A percentile compares a stretch with the other conserved stretches of the same genome.
These are phyloP conservation scores for Aristolochia contorta DNA, from an alignment of 164 flowering plant species.

Conservation along the genomic window DNA sequence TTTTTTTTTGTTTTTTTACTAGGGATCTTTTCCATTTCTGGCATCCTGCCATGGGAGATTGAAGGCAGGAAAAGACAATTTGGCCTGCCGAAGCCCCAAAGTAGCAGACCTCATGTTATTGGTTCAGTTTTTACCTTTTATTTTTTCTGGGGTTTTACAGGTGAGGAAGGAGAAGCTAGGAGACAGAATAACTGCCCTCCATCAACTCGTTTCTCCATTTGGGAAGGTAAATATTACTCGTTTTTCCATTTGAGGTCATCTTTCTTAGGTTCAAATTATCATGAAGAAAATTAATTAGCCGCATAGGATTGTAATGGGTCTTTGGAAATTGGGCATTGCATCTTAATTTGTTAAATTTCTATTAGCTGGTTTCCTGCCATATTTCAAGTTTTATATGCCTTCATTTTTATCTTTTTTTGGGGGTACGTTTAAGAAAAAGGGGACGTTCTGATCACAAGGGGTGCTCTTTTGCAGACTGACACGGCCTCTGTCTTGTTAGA, in stretches of 20 bases:
- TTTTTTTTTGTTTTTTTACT: background rate
- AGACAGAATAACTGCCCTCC: slow-evolving; percentile 43
- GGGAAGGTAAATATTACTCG: slow-evolving; percentile 29
- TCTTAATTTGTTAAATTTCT: too few relatives aligned
- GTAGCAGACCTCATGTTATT: background rate
- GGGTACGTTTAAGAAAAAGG: slow-evolving; percentile 3
- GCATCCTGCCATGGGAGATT: too few relatives aligned
- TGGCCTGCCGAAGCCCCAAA: background rate
- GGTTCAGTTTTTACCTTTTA: background rate
- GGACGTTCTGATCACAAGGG: slow-evolving; percentile 2
- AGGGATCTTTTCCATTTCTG: slow-evolving; percentile 3
- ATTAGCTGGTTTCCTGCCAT: too few relatives aligned
- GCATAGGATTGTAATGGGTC: too few relatives aligned
- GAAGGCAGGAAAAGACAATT: too few relatives aligned
- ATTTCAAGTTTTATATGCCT: background rate
- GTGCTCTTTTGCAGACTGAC: slow-evolving; percentile 87
- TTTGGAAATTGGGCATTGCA: too few relatives aligned
- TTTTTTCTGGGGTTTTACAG: slow-evolving; percentile 15
- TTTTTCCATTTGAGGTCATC: too few relatives aligned
- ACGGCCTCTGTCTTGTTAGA: slow-evolving; percentile 95
- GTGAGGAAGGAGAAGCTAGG: slow-evolving; percentile 50
- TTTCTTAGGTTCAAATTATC: too few relatives aligned
- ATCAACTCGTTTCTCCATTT: slow-evolving; percentile 48
- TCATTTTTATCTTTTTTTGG: too few relatives aligned
- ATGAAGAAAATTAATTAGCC: too few relatives aligned